These are phyloP conservation scores for Ogataea trehalophila DNA, from an alignment of 805 yeast species.

Conservation along the genomic window DNA sequence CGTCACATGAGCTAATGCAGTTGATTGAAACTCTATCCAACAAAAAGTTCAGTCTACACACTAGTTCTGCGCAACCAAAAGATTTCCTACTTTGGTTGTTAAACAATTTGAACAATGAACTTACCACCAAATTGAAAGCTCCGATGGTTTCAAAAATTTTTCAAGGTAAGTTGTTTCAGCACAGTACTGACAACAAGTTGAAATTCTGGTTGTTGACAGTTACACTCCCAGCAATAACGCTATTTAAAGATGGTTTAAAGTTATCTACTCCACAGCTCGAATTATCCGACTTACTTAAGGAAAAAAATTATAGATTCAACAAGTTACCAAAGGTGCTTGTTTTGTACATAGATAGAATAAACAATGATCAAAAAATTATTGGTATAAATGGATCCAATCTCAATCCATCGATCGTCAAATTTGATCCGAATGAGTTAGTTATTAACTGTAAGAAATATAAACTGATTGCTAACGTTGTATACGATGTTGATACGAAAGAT, in stretches of 20 bases:
- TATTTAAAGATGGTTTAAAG: constrained; percentile 46
- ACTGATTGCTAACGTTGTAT: constrained; percentile 45
- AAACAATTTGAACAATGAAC: constrained; percentile 37
- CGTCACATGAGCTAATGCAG: constrained; percentile 63
- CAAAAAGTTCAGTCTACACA: constrained; percentile 35
- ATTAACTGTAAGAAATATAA: constrained; percentile 32
- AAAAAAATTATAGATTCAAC: constrained; percentile 35
- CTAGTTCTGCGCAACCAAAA: constrained; percentile 46
- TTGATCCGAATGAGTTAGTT: constrained; percentile 36
- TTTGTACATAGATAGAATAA: constrained; percentile 53
- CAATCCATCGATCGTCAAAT: constrained; percentile 62
- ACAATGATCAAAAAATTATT: constrained; percentile 27
- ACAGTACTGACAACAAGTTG: constrained; percentile 18
- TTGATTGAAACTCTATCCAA: constrained; percentile 40
- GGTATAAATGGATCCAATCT: constrained; percentile 35
- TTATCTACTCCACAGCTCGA: constrained; percentile 48
- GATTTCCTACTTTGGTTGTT: constrained; percentile 57
- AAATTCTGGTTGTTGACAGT: constrained; percentile 53
- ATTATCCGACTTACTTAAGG: constrained; percentile 39
- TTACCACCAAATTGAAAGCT: constrained; percentile 12
- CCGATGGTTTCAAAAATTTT: constrained; percentile 34
- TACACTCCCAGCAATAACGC: constrained; percentile 54
- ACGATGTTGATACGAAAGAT: constrained; percentile 20
- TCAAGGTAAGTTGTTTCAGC: constrained; percentile 46
- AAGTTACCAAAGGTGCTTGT: constrained; percentile 50